phyloP scores from a whole-genome alignment of 2,329 filamentous ascomycete species.

The Ophiobolus disseminans region DNA sequence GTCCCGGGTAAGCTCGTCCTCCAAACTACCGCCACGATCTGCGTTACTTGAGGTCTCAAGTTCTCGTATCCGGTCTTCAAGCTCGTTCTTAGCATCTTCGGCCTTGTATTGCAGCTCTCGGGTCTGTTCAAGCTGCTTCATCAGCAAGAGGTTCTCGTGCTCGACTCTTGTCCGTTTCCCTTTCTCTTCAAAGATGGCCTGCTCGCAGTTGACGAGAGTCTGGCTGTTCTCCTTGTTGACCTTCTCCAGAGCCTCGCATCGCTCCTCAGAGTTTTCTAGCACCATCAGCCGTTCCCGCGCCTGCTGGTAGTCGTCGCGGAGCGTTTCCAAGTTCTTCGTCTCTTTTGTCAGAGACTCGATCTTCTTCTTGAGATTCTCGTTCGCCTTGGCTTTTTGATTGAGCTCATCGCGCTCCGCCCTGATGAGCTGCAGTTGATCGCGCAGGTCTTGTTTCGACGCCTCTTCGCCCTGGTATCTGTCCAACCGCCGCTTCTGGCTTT shows the following conservation, averaged over 20 bases:
- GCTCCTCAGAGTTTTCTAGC: conserved; percentile 54
- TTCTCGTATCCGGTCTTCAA: conserved; percentile 55
- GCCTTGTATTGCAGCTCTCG: conserved; percentile 56
- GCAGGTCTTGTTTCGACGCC: conserved; percentile 56
- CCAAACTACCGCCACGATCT: conserved; percentile 44
- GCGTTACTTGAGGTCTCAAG: conserved; percentile 44
- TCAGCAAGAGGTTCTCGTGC: conserved; percentile 55
- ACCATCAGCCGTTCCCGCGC: conserved; percentile 54
- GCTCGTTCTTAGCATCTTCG: conserved; percentile 56
- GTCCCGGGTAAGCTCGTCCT: conserved; percentile 50
- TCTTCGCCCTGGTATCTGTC: conserved; percentile 52
- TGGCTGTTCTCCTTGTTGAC: conserved; percentile 60
- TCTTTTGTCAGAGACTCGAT: conserved; percentile 59
- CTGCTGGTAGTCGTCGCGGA: conserved; percentile 55
- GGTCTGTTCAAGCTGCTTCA: conserved; percentile 57
- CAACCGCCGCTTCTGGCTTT: conserved; percentile 56
- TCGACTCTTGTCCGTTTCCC: conserved; percentile 56
- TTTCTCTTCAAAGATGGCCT: conserved; percentile 60
- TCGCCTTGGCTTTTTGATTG: conserved; percentile 57
- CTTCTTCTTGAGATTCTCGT: conserved; percentile 62
- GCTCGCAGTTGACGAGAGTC: conserved; percentile 58
- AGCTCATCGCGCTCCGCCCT: conserved; percentile 59
- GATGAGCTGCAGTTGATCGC: conserved; percentile 59
- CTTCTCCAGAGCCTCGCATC: conserved; percentile 55
- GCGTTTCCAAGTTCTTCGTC: conserved; percentile 51